Evolutionary conservation across 345 rosid species (phyloP).

Genomic region (Barbarea vulgaris): DNA sequence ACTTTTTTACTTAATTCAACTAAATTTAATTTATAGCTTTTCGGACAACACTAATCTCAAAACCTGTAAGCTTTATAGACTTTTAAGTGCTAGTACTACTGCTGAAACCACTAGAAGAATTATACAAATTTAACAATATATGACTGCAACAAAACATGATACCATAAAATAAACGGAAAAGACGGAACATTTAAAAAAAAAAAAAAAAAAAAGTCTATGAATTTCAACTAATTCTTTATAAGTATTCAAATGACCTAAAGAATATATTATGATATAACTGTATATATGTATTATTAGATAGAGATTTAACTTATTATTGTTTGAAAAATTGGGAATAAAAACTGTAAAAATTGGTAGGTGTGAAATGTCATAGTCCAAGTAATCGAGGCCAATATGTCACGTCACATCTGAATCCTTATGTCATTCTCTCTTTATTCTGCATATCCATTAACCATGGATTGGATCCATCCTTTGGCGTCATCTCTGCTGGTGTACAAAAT

Average conservation of each 20-base stretch:
- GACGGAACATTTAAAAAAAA: conserved; percentile 6
- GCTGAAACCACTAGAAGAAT: conserved; percentile 14
- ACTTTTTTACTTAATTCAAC: conserved; percentile 1
- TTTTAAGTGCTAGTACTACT: conserved; percentile 10
- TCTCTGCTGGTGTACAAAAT: conserved; percentile 18
- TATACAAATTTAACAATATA: conserved; percentile 5
- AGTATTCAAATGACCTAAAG: not conserved
- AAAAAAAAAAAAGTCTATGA: not conserved
- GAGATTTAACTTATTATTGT: not conserved
- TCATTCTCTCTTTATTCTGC: conserved; percentile 47
- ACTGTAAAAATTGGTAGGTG: conserved; percentile 15
- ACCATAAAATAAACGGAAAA: conserved; percentile 14
- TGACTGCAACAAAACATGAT: conserved; percentile 11
- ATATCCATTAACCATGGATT: conserved; percentile 41
- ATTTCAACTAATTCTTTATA: not conserved
- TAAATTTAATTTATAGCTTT: conserved; percentile 7
- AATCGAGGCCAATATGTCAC: conserved; percentile 46
- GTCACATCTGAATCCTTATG: conserved; percentile 48
- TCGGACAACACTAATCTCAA: conserved; percentile 30
- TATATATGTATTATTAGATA: not conserved
- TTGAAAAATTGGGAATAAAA: not conserved
- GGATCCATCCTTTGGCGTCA: conserved; percentile 38
- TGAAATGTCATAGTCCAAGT: conserved; percentile 42
- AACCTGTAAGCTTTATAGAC: conserved; percentile 26
- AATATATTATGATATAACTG: not conserved